phyloP scores from a whole-genome alignment of 1,284 basidiomycete species.

The Marasmius oreades region DNA sequence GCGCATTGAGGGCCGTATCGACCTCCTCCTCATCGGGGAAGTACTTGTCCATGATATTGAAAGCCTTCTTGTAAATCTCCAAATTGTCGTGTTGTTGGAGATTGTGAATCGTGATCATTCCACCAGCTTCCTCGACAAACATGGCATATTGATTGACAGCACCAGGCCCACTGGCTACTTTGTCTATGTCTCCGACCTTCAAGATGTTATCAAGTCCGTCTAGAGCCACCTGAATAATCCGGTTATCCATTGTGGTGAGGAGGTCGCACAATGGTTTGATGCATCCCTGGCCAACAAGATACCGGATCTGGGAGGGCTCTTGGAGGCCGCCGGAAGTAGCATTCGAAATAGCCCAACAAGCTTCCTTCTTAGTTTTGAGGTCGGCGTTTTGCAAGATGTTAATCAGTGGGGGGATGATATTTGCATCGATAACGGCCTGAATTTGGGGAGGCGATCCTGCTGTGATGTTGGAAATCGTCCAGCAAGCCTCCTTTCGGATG shows the following conservation, averaged over 20 bases:
- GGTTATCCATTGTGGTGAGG: constrained; percentile 98
- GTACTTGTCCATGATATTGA: constrained; percentile 98
- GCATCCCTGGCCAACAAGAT: constrained; percentile 96
- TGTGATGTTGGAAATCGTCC: constrained; percentile 99
- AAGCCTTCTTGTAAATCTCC: constrained; percentile 99
- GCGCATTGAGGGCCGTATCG: constrained; percentile 75
- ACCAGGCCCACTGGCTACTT: constrained; percentile 78
- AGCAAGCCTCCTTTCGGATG: constrained; percentile 95
- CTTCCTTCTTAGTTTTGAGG: constrained; percentile 99
- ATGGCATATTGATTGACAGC: constrained; percentile 92
- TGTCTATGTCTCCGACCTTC: constrained; percentile 98
- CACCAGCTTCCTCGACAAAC: constrained; percentile 96
- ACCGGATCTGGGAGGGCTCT: constrained; percentile 96
- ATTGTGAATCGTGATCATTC: constrained; percentile 98
- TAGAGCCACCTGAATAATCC: constrained; percentile 97
- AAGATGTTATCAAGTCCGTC: constrained; percentile 99
- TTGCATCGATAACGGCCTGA: constrained; percentile 84
- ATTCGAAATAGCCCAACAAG: constrained; percentile 99
- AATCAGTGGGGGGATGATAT: constrained; percentile 96
- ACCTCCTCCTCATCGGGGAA: constrained; percentile 87
- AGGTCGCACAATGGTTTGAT: constrained; percentile 98
- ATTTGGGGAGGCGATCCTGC: constrained; percentile 97
- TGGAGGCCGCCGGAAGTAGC: constrained; percentile 97
- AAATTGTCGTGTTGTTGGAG: constrained; percentile 99
- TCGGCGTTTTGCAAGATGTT: constrained; percentile 97